Percentiles rank a stretch among this genome's conserved stretches.
Conservation (phyloP, 2,329 filamentous ascomycete genomes). For the Biscogniauxia sp. region DNA sequence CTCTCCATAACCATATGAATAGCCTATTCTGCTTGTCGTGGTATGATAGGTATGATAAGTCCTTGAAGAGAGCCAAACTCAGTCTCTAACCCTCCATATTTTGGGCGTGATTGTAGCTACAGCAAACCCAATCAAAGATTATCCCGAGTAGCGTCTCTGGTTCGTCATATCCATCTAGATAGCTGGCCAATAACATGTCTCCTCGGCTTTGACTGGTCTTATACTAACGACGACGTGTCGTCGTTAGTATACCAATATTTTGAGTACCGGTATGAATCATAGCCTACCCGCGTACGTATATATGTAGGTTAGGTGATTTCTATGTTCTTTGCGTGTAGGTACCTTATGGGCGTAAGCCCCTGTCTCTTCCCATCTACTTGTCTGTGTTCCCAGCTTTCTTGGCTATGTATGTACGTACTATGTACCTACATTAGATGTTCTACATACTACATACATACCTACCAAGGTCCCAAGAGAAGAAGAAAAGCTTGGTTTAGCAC, state of each 20-base stretch:
- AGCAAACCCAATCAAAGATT: background rate
- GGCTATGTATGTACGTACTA: background rate
- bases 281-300: background rate
- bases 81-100: background rate
- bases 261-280: background rate
- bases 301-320: background rate
- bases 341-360: background rate
- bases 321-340: background rate
- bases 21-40: background rate
- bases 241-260: background rate
- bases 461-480: background rate
- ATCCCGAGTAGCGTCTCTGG: background rate
- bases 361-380: background rate
- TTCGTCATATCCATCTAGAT: background rate
- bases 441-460: background rate
- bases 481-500: background rate
- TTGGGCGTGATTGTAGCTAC: background rate
- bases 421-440: background rate
- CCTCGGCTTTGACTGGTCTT: background rate
- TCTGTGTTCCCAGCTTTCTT: background rate
- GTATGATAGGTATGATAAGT: background rate
- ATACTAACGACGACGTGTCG: background rate
- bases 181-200: background rate
- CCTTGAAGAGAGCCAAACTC: background rate
- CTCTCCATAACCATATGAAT: background rate